Base-by-base conservation (phyloP, 2,329 filamentous ascomycete genomes). In the Colletotrichum karsti region DNA sequence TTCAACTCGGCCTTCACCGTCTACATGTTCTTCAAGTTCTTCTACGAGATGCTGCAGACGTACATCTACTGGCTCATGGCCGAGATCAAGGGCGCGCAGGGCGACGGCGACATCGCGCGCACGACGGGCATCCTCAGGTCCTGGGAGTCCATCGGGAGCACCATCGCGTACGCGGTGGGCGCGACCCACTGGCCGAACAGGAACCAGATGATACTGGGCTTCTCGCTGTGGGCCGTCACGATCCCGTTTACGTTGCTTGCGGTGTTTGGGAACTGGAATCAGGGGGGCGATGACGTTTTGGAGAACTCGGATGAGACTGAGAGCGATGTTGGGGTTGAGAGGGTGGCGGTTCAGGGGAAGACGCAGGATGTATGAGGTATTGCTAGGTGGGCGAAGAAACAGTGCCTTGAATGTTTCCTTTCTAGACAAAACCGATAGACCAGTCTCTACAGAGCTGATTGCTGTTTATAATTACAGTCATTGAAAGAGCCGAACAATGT, bases 61-160 rank as follows among this genome's bases (percentile, higher is more conserved):
- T 67, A 67, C 42, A 44, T 67, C 35, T 67, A 67, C 63, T 67
- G 63, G 63, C 58, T 67, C 5, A 63, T 67, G 63, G 63, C 63
- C 3, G 63, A 67, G 63, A 63, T 67, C 51, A 51, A 44, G 42
- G 63, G 63, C 35, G 58, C 63, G 8, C 63, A 67, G 35, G 63
- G 59, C 10, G 51, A 63, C n/a, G 63, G 63, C 1, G 63, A 67
- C 35, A 37, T 67, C 1, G 63, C 63, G 42, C 50, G 63, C 24
- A 67, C 58, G 24, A 63, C 63, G 20, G 63, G 63, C 24, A 63
- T 67, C 35, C 26, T 63, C 20, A 15, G 63, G 20, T 67, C 63
- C 4, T 63, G 63, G 63, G 63, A 67, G 58, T 57, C 50, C 2
- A 63, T 67, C 3, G 63, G 63, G 1, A 67, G 63, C 41, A 67